Conservation (phyloP, 768 basidiomycete genomes). For the Lentinula lateritia region DNA sequence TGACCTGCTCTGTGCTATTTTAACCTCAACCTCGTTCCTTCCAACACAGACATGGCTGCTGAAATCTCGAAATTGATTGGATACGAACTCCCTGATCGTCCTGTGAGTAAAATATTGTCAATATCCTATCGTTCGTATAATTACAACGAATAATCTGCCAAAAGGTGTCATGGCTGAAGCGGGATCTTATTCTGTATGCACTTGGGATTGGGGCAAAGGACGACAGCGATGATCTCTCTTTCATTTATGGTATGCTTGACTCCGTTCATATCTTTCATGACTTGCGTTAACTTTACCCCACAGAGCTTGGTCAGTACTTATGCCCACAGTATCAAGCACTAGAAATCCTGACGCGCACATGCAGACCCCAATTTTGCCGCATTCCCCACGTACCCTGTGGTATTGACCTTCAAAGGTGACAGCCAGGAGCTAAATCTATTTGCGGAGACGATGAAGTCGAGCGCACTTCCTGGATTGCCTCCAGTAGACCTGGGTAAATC, state of each 20-base stretch:
- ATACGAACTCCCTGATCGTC: slow-evolving; percentile 40
- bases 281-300: neutral
- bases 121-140: neutral
- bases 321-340: neutral
- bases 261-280: neutral
- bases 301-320: neutral
- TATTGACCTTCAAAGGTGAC: slow-evolving; percentile 66
- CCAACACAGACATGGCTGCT: slow-evolving; percentile 34
- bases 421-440: slow-evolving; percentile 72
- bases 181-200: slow-evolving; percentile 77
- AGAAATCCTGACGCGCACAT: neutral
- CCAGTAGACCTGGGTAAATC: slow-evolving; percentile 62
- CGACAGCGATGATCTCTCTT: slow-evolving; percentile 46
- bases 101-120: slow-evolving; percentile 33
- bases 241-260: slow-evolving; percentile 59
- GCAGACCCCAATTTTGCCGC: slow-evolving; percentile 66
- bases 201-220: slow-evolving; percentile 78
- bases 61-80: slow-evolving; percentile 70
- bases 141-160: neutral
- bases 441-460: slow-evolving; percentile 39
- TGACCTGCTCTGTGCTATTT: neutral
- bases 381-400: slow-evolving; percentile 83
- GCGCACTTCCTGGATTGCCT: slow-evolving; percentile 62
- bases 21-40: neutral
- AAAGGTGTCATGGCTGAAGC: slow-evolving; percentile 80